phyloP scores from a whole-genome alignment of 306 rosid genomes.

The Quercus gilva region DNA sequence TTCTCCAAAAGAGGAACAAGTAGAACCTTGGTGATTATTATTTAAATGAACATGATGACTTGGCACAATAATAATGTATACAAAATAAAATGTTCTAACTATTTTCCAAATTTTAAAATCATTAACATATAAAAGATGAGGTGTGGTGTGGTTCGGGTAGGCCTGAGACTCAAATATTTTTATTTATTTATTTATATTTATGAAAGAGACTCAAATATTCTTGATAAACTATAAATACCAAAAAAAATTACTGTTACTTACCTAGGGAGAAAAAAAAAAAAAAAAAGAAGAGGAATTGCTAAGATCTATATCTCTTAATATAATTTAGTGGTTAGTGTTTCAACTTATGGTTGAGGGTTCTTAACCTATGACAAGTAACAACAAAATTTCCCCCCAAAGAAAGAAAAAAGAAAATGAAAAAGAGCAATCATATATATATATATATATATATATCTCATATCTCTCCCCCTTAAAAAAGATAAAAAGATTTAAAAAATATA shows the following conservation, averaged over 20 bases:
- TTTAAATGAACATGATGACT: neutral
- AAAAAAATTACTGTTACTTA: neutral
- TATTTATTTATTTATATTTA: neutral
- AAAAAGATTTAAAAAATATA: too few relatives aligned
- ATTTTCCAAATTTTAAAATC: neutral
- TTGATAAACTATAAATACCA: neutral
- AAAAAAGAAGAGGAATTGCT: neutral
- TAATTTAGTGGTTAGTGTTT: neutral
- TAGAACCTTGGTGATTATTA: neutral
- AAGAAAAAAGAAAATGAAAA: too few relatives aligned
- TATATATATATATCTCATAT: too few relatives aligned
- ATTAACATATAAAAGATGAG: neutral
- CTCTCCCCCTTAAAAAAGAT: too few relatives aligned
- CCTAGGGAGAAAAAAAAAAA: neutral
- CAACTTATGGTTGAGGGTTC: too few relatives aligned
- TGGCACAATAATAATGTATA: neutral
- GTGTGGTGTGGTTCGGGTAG: neutral
- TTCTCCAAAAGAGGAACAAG: too few relatives aligned
- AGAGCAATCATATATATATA: too few relatives aligned
- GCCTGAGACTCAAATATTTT: neutral
- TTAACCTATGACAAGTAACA: too few relatives aligned
- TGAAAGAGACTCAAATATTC: neutral
- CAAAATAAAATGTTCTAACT: neutral
- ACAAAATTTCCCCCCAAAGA: too few relatives aligned
- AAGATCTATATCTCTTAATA: neutral